These are phyloP conservation scores for Pugionium dolabratum DNA, from an alignment of 345 rosid genomes.

Conservation along the genomic window DNA sequence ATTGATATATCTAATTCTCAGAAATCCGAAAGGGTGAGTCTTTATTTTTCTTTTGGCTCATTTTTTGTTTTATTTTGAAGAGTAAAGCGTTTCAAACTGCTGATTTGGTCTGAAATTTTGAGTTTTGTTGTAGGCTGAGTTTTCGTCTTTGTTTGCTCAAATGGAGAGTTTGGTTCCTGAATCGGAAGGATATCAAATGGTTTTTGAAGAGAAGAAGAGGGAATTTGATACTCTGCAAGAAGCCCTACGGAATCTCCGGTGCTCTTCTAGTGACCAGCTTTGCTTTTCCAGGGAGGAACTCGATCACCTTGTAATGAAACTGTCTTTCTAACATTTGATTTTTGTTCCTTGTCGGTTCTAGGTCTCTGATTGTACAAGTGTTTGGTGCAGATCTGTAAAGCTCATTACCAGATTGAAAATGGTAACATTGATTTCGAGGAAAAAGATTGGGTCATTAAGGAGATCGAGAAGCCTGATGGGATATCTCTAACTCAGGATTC, in stretches of 20 bases:
- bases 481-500: constrained; percentile 69
- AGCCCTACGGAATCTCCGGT: constrained; percentile 68
- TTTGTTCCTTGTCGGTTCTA: too few relatives aligned
- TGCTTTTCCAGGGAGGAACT: constrained; percentile 88
- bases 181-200: constrained; percentile 44
- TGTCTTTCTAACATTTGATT: not conserved
- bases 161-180: constrained; percentile 41
- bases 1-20: constrained; percentile 44
- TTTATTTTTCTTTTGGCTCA: not conserved
- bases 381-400: constrained; percentile 61
- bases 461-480: constrained; percentile 66
- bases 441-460: constrained; percentile 75
- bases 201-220: constrained; percentile 61
- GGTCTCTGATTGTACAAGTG: constrained; percentile 15
- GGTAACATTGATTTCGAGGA: constrained; percentile 76
- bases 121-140: constrained; percentile 40
- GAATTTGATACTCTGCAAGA: constrained; percentile 73
- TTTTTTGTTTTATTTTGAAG: not conserved
- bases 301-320: constrained; percentile 59
- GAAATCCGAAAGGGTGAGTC: constrained; percentile 60
- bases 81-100: too few relatives aligned
- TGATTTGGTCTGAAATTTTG: constrained; percentile 4
- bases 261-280: constrained; percentile 36
- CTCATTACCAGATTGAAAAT: constrained; percentile 73
- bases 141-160: constrained; percentile 46